phyloP scores from a whole-genome alignment of 1,284 basidiomycete genomes.

The Heterobasidion irregulare region DNA sequence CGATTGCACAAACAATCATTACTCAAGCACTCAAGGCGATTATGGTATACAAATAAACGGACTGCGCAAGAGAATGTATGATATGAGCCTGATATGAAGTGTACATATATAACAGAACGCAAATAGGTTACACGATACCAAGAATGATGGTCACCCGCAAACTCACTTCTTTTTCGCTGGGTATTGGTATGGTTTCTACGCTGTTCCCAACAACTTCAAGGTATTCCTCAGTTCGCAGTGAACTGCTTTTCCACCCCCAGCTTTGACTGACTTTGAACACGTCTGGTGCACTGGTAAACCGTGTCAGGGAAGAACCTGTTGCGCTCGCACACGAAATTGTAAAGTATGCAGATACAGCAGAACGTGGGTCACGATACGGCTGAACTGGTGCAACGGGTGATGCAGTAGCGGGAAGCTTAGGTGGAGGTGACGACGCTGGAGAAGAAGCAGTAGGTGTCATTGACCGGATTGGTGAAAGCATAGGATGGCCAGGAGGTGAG shows the following conservation, averaged over 20 bases:
- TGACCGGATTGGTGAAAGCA: slow-evolving; percentile 26
- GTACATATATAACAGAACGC: not conserved
- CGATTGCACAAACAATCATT: too few relatives aligned
- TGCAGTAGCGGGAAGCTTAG: slow-evolving; percentile 31
- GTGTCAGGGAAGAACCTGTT: slow-evolving; percentile 75
- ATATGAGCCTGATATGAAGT: not conserved
- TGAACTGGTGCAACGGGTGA: slow-evolving; percentile 41
- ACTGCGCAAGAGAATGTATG: too few relatives aligned
- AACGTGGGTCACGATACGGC: slow-evolving; percentile 70
- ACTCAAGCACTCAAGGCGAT: too few relatives aligned
- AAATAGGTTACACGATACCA: slow-evolving; percentile 2
- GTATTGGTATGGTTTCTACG: slow-evolving; percentile 15
- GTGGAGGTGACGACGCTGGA: slow-evolving; percentile 12
- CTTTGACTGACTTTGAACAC: slow-evolving; percentile 74
- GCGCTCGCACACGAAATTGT: slow-evolving; percentile 76
- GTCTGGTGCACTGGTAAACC: slow-evolving; percentile 83
- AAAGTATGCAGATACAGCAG: slow-evolving; percentile 70
- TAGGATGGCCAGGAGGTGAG: slow-evolving; percentile 19
- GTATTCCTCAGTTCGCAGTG: slow-evolving; percentile 50
- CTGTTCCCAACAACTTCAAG: slow-evolving; percentile 38
- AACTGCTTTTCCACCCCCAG: slow-evolving; percentile 78
- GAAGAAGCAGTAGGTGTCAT: slow-evolving; percentile 25
- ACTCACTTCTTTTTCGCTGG: slow-evolving; percentile 38
- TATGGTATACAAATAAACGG: too few relatives aligned
- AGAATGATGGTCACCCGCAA: slow-evolving; percentile 64